phyloP scores from a whole-genome alignment of 257 asterid species.

The Solanum lignicaule region DNA sequence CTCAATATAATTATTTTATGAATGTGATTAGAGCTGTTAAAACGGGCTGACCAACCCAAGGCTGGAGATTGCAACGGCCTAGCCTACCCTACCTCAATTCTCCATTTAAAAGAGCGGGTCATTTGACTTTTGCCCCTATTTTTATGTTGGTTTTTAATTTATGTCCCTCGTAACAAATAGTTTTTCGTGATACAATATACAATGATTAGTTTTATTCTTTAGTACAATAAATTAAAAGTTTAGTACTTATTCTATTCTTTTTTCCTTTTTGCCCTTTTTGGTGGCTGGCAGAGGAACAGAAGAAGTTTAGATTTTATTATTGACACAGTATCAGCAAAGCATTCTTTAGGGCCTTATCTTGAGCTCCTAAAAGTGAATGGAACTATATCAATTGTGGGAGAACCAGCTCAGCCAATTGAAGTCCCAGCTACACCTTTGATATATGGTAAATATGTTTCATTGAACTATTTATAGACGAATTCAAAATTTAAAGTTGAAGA shows the following conservation, averaged over 20 bases:
- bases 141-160: not conserved
- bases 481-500: too few relatives aligned
- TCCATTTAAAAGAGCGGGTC: not conserved
- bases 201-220: not conserved
- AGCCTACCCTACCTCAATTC: not conserved
- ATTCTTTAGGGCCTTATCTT: constrained; percentile 52
- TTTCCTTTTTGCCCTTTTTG: not conserved
- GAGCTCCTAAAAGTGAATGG: constrained; percentile 68
- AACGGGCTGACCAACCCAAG: not conserved
- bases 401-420: constrained; percentile 68
- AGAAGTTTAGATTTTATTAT: constrained; percentile 57
- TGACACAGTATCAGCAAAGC: constrained; percentile 65
- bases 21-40: not conserved
- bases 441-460: constrained; percentile 27
- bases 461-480: too few relatives aligned
- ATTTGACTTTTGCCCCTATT: too few relatives aligned
- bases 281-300: constrained; percentile 27
- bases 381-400: constrained; percentile 59
- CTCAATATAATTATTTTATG: not conserved
- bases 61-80: not conserved
- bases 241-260: not conserved
- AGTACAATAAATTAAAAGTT: not conserved
- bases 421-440: constrained; percentile 69
- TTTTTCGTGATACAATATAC: not conserved
- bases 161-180: not conserved